Percentiles rank a stretch among this genome's conserved stretches.
phyloP scores from a whole-genome alignment of 2,329 filamentous ascomycete species.

The Penicillium rolfsii region DNA sequence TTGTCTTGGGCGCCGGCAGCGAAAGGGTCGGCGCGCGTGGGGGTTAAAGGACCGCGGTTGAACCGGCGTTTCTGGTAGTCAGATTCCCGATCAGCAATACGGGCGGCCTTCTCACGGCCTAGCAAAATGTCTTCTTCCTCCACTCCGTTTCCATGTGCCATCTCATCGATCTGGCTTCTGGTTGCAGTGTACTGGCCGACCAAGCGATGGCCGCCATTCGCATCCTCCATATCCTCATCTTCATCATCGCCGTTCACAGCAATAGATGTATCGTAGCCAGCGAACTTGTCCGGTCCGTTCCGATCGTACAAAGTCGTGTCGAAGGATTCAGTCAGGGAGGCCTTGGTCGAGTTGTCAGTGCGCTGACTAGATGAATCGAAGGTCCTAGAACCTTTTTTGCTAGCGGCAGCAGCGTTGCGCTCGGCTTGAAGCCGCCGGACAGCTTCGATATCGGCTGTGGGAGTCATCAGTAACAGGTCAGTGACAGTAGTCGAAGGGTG shows the following conservation, averaged over 20 bases:
- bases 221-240: conserved; percentile 75
- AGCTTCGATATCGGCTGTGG: conserved; percentile 76
- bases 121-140: conserved; percentile 91
- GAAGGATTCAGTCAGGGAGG: conserved; percentile 82
- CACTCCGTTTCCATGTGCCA: conserved; percentile 79
- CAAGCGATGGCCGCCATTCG: conserved; percentile 73
- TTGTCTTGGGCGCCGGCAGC: conserved; percentile 72
- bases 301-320: conserved; percentile 86
- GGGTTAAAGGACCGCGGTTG: conserved; percentile 77
- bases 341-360: conserved; percentile 82
- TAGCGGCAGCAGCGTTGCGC: conserved; percentile 78
- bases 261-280: conserved; percentile 89
- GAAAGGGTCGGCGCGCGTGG: conserved; percentile 83
- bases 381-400: conserved; percentile 78
- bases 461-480: conserved; percentile 29
- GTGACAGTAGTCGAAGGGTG: conserved; percentile 20
- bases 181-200: conserved; percentile 97
- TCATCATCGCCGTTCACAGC: conserved; percentile 74
- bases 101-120: conserved; percentile 82
- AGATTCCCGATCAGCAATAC: conserved; percentile 90
- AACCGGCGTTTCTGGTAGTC: conserved; percentile 97
- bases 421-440: conserved; percentile 88
- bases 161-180: conserved; percentile 89
- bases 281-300: conserved; percentile 76
- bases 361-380: conserved; percentile 80